Evolutionary conservation across 179 eudicot species (phyloP), one percentile per base, ranked within the genome.

Genomic region (Silene coronaria): DNA sequence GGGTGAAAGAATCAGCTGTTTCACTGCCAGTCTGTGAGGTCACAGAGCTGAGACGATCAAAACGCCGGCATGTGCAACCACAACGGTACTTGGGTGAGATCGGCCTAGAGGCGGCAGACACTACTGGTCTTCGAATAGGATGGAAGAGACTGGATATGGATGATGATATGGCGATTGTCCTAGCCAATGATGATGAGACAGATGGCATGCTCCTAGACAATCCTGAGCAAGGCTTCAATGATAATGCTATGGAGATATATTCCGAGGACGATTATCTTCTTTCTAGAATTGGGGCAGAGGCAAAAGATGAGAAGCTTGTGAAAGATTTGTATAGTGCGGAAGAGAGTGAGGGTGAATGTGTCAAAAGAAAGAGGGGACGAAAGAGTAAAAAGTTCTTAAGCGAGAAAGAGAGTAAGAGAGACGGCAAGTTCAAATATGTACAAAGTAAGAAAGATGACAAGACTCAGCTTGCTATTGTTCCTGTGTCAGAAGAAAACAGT

Each of bases 1-100:
- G 79, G 26, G 75, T 46, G 11, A 69, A 70, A 27, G 79, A 76
- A 63, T 84, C 76, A 28, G 77, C 38, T 62, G 87, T 82, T 23
- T 59, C 84, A 13, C 57, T 66, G 21, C 30, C 77, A 5, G 42
- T 26, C 14, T 83, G 84, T 63, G 89, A 89, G 77, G 36, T 76
- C 13, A 79, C 61, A 32, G 91, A 83, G 27, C 77, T 93, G 81
- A 83, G 99, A 75, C 82, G 99, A 71, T 91, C 99, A 67, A 93
- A 89, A 80, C 95, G 99, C 14, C 78, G 97, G 62, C 72, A 65
- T 66, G 83, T 90, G 27, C 88, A 86, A 69, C 99, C 99, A 1
- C 91, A 95, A 48, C 88, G 97, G 46, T 95, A 89, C 75, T 73
- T 87, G 72, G 99, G 90, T 14, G 88, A 84, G 77, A 93, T 84